Evolutionary conservation across 192 early-diverging fungal genomes (phyloP).

Genomic region (Spinellus fusiger): DNA sequence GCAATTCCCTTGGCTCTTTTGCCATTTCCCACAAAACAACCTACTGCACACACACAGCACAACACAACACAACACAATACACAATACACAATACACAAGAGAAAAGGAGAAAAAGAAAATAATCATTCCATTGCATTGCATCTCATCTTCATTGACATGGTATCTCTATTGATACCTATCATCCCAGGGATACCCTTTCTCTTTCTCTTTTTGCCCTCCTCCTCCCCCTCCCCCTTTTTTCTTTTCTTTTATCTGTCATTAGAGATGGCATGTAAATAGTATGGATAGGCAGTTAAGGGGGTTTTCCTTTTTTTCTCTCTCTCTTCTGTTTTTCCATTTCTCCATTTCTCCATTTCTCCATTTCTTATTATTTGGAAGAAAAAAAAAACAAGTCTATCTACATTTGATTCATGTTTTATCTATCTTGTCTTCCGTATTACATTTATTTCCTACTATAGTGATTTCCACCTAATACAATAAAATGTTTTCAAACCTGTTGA

Average conservation of each 20-base stretch:
- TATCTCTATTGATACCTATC: no score
- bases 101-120: neutral
- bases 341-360: neutral
- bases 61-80: neutral
- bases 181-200: no score
- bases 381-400: no score
- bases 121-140: neutral
- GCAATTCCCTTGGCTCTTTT: no score
- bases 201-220: neutral
- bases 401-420: no score
- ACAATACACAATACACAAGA: neutral
- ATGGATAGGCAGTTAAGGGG: no score
- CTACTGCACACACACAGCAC: neutral
- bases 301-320: constrained; percentile 1
- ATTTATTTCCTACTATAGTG: no score
- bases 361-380: neutral
- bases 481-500: no score
- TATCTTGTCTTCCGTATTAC: no score
- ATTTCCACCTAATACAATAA: no score
- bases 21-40: no score
- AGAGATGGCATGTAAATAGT: neutral
- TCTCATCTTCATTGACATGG: no score
- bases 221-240: neutral
- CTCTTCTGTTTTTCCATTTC: constrained; percentile 1
- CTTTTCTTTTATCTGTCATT: neutral